Conservation (phyloP, 805 yeast species). For the Starmerella floris region DNA sequence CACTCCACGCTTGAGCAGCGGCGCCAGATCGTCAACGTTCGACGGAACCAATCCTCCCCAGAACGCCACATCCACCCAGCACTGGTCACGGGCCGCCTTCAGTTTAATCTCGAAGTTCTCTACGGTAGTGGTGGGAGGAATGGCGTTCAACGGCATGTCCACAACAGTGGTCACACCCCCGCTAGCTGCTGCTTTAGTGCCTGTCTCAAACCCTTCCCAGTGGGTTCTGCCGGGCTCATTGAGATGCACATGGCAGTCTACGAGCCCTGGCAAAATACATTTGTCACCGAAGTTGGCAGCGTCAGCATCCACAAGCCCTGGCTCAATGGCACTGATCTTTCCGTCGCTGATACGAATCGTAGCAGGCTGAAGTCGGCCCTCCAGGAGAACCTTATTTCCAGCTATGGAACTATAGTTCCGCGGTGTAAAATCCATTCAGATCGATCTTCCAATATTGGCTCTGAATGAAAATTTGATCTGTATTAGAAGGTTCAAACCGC, state of each 20-base stretch:
- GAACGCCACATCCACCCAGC: constrained; percentile 89
- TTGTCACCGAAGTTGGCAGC: constrained; percentile 43
- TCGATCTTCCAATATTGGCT: neutral
- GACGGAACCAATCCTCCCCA: constrained; percentile 93
- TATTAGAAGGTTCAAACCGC: too few relatives aligned
- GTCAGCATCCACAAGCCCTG: constrained; percentile 10
- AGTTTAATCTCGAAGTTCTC: constrained; percentile 62
- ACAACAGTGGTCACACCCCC: constrained; percentile 95
- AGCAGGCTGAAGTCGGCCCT: constrained; percentile 22
- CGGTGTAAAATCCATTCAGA: constrained; percentile 1
- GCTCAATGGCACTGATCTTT: constrained; percentile 37
- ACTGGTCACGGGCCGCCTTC: constrained; percentile 62
- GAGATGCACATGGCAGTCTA: constrained; percentile 85
- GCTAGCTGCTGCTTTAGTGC: constrained; percentile 85
- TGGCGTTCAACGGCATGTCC: constrained; percentile 93
- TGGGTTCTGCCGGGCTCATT: constrained; percentile 96
- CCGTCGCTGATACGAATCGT: constrained; percentile 33
- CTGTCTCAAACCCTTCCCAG: constrained; percentile 96
- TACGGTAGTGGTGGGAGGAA: constrained; percentile 87
- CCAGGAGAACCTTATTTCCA: constrained; percentile 20
- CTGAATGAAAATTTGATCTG: too few relatives aligned
- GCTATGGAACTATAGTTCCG: constrained; percentile 2
- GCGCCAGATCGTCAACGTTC: constrained; percentile 55
- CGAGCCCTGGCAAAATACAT: constrained; percentile 78
- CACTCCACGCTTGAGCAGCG: constrained; percentile 72